Conservation (phyloP, 768 basidiomycete species). For the Agrocybe praecox region DNA sequence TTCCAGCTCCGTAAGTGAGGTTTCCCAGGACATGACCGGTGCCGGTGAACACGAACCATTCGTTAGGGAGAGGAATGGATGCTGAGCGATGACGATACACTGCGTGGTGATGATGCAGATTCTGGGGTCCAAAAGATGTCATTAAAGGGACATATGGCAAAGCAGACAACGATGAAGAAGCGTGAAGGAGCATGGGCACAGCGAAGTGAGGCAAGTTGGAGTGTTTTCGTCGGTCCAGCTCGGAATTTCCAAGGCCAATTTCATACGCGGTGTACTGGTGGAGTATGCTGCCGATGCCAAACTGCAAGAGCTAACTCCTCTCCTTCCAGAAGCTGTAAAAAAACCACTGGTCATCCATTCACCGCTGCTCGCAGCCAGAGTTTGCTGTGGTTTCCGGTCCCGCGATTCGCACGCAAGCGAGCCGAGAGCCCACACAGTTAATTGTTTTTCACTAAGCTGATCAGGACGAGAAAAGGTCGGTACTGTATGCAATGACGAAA, state of each 20-base stretch:
- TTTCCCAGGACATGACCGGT: not conserved
- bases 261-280: not conserved
- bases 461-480: no score
- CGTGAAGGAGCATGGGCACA: not conserved
- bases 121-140: not conserved
- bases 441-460: no score
- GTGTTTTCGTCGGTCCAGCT: not conserved
- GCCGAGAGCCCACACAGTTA: no score
- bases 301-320: conserved; percentile 66
- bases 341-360: conserved; percentile 73
- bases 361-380: conserved; percentile 59
- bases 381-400: conserved; percentile 35
- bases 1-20: conserved; percentile 30
- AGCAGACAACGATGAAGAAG: not conserved
- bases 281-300: conserved; percentile 45
- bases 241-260: not conserved
- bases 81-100: conserved; percentile 54
- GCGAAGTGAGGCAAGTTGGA: not conserved
- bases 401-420: conserved; percentile 17
- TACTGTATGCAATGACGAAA: no score
- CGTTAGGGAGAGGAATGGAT: conserved; percentile 63
- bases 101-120: conserved; percentile 10
- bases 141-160: not conserved
- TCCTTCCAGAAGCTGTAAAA: conserved; percentile 68
- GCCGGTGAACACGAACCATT: conserved; percentile 30